Percentiles rank a stretch among this genome's conserved stretches.
Evolutionary conservation across 2,329 filamentous ascomycete species (phyloP).

Genomic region (Calonectria leucothoes): DNA sequence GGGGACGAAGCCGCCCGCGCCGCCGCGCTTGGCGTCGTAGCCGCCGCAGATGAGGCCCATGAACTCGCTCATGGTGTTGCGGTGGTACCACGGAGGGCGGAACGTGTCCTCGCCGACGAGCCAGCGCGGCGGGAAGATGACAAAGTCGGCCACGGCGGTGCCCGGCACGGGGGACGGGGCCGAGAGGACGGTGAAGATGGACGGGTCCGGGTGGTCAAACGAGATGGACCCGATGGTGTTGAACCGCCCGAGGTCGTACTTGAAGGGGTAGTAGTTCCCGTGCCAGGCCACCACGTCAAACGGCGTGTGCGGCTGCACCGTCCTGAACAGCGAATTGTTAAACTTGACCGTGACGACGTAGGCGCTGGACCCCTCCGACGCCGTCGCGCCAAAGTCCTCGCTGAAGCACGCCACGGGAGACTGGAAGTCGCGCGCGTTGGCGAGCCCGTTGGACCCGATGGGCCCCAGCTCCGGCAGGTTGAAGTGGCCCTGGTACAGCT

Average conservation of each 20-base stretch:
- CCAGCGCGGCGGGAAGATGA: constrained; percentile 80
- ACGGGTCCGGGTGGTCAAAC: constrained; percentile 83
- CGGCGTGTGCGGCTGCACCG: constrained; percentile 75
- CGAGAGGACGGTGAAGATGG: constrained; percentile 79
- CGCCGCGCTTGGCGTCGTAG: constrained; percentile 72
- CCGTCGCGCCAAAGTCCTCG: constrained; percentile 63
- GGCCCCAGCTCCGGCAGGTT: constrained; percentile 78
- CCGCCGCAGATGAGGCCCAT: constrained; percentile 69
- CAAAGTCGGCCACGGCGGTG: constrained; percentile 76
- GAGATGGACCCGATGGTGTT: constrained; percentile 79
- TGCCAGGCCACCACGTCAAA: constrained; percentile 88
- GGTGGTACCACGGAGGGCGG: constrained; percentile 79
- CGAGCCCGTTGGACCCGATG: constrained; percentile 80
- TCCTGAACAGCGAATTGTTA: constrained; percentile 74
- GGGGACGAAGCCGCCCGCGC: constrained; percentile 65
- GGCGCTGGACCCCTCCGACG: constrained; percentile 47
- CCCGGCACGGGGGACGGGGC: constrained; percentile 70
- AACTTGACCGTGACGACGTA: constrained; percentile 73
- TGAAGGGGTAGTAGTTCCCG: constrained; percentile 83
- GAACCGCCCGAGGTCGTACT: constrained; percentile 84
- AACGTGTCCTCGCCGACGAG: constrained; percentile 77
- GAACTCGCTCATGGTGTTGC: constrained; percentile 75
- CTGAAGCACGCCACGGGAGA: constrained; percentile 76
- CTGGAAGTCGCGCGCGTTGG: constrained; percentile 81
- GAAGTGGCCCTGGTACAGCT: constrained; percentile 80